phyloP scores from a whole-genome alignment of 2,329 filamentous ascomycete genomes.

The Microdochium nivale region DNA sequence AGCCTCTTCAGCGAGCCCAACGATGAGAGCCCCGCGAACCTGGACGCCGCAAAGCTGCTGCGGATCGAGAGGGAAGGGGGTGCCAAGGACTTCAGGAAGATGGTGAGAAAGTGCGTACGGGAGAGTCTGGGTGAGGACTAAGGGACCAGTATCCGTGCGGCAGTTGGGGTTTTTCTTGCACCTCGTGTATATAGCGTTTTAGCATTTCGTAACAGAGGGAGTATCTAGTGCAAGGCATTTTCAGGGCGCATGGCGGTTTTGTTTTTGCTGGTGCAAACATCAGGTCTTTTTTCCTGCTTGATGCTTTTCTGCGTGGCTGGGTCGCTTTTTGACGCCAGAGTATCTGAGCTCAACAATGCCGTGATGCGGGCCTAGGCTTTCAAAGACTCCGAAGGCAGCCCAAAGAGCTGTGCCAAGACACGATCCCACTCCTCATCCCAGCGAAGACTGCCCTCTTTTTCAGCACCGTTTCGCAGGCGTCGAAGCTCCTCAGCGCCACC shows the following conservation, averaged over 20 bases:
- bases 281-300: background rate
- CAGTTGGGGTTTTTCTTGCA: background rate
- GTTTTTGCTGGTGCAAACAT: background rate
- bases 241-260: background rate
- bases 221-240: background rate
- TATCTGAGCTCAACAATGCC: background rate
- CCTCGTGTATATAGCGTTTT: background rate
- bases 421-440: slow-evolving; percentile 94
- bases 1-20: slow-evolving; percentile 89
- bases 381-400: slow-evolving; percentile 20
- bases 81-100: slow-evolving; percentile 65
- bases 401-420: slow-evolving; percentile 67
- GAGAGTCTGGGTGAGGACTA: slow-evolving; percentile 71
- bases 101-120: slow-evolving; percentile 69
- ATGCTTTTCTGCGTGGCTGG: background rate
- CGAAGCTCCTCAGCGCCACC: slow-evolving; percentile 39
- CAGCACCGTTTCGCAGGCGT: slow-evolving; percentile 58
- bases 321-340: background rate
- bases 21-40: slow-evolving; percentile 74
- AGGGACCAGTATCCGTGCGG: slow-evolving; percentile 1
- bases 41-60: slow-evolving; percentile 85
- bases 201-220: background rate
- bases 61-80: slow-evolving; percentile 62
- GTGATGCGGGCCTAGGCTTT: no score
- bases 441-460: slow-evolving; percentile 63